A percentile compares a stretch with the other conserved stretches of the same genome.
Conservation (phyloP, 306 rosid genomes). For the Cucurbita moschata region DNA sequence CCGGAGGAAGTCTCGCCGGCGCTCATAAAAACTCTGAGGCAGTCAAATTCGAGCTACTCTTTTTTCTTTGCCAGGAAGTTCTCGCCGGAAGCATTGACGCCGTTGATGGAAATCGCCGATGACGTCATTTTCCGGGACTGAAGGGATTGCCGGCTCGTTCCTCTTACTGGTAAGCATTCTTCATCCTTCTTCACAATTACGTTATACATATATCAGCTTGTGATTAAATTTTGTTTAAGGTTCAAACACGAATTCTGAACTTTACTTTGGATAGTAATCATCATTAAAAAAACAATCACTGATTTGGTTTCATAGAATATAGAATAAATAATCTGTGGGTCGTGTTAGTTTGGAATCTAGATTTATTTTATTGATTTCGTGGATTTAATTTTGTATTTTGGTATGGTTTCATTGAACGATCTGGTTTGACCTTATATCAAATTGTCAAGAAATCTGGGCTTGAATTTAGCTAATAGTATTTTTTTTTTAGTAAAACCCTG, state of each 20-base stretch:
- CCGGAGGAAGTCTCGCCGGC: slow-evolving; percentile 32
- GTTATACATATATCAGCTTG: neutral
- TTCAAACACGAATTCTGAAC: neutral
- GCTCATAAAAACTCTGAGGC: slow-evolving; percentile 26
- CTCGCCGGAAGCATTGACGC: slow-evolving; percentile 32
- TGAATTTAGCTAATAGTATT: neutral
- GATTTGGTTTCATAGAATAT: neutral
- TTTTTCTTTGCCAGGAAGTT: slow-evolving; percentile 51
- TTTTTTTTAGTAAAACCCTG: neutral
- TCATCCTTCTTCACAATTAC: neutral
- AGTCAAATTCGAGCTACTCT: slow-evolving; percentile 26
- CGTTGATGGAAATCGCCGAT: slow-evolving; percentile 36
- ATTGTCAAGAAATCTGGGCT: neutral
- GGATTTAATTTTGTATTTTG: neutral
- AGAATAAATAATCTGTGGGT: neutral
- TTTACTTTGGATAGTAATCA: neutral
- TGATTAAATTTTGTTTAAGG: neutral
- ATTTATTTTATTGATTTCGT: neutral
- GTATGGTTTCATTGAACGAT: neutral
- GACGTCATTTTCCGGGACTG: slow-evolving; percentile 41
- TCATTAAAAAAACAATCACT: neutral
- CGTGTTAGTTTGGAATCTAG: neutral
- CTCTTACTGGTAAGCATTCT: neutral
- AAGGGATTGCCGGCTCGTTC: neutral
- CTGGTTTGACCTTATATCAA: neutral